Conservation (phyloP, 2,329 filamentous ascomycete species). For the Macrophomina pseudophaseolina region DNA sequence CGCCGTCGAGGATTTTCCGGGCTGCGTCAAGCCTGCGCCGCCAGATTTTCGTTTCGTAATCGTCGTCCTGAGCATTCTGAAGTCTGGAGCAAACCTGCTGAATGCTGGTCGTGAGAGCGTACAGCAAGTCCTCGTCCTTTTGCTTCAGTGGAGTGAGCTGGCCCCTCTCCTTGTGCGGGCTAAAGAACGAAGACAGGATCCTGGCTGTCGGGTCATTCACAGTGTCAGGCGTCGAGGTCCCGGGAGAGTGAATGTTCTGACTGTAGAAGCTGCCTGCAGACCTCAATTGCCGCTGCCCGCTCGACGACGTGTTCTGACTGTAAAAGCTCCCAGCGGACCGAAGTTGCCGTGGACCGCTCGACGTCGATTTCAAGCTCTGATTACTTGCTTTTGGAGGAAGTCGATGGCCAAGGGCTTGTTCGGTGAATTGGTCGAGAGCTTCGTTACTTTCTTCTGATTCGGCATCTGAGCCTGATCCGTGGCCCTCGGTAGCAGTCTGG, state of each 20-base stretch:
- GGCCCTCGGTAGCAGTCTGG: conserved; percentile 65
- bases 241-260: conserved; percentile 1
- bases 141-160: conserved; percentile 48
- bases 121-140: conserved; percentile 61
- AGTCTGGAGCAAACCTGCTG: conserved; percentile 59
- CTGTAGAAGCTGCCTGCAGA: conserved; percentile 19
- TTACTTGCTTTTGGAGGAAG: conserved; percentile 17
- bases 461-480: conserved; percentile 37
- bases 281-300: conserved; percentile 11
- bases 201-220: conserved; percentile 12
- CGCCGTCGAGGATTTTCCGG: conserved; percentile 72
- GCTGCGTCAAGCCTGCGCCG: conserved; percentile 77
- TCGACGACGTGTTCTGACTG: conserved; percentile 6
- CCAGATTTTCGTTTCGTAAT: conserved; percentile 66
- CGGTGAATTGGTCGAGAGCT: conserved; percentile 46
- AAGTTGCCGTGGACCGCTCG: background rate
- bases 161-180: conserved; percentile 2
- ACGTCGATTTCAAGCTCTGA: conserved; percentile 4
- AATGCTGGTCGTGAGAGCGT: conserved; percentile 58
- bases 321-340: conserved; percentile 15
- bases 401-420: conserved; percentile 30
- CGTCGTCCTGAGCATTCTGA: conserved; percentile 49
- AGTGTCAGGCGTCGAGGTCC: conserved; percentile 1
- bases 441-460: conserved; percentile 47
- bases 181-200: conserved; percentile 26